Evolutionary conservation across 495 filamentous ascomycete species (phyloP).

Genomic region (Elasticomyces elasticus): DNA sequence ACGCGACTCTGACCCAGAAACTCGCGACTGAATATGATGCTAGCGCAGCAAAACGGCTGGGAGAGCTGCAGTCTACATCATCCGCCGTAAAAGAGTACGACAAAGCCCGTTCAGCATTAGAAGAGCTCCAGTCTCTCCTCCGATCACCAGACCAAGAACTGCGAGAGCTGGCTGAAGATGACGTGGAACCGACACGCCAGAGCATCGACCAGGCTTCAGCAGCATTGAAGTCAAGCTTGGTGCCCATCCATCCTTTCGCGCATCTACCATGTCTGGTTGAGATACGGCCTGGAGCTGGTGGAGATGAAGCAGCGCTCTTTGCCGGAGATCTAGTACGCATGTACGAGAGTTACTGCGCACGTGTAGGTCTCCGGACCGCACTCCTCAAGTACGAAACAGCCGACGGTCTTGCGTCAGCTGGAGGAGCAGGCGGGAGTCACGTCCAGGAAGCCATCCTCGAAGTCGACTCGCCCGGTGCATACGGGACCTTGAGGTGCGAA

Average conservation of each 20-base stretch:
- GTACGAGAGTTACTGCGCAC: slow-evolving; percentile 71
- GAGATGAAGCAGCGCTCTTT: slow-evolving; percentile 82
- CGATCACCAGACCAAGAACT: slow-evolving; percentile 51
- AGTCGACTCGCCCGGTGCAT: slow-evolving; percentile 65
- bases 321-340: slow-evolving; percentile 78
- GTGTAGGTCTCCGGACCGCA: slow-evolving; percentile 48
- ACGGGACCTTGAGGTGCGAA: slow-evolving; percentile 69
- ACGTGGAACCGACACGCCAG: slow-evolving; percentile 55
- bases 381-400: slow-evolving; percentile 47
- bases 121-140: slow-evolving; percentile 24
- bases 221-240: slow-evolving; percentile 60
- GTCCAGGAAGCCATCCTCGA: slow-evolving; percentile 81
- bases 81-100: slow-evolving; percentile 62
- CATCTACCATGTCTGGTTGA: slow-evolving; percentile 84
- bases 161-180: slow-evolving; percentile 61
- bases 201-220: slow-evolving; percentile 49
- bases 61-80: slow-evolving; percentile 62
- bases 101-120: slow-evolving; percentile 36
- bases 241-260: slow-evolving; percentile 88
- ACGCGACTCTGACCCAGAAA: slow-evolving; percentile 50
- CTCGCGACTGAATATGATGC: slow-evolving; percentile 57
- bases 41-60: slow-evolving; percentile 61
- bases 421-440: slow-evolving; percentile 26
- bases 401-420: slow-evolving; percentile 39
- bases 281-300: slow-evolving; percentile 87